These are phyloP conservation scores for Nemania sp. DNA, from an alignment of 2,329 filamentous ascomycete species.

Conservation along the genomic window DNA sequence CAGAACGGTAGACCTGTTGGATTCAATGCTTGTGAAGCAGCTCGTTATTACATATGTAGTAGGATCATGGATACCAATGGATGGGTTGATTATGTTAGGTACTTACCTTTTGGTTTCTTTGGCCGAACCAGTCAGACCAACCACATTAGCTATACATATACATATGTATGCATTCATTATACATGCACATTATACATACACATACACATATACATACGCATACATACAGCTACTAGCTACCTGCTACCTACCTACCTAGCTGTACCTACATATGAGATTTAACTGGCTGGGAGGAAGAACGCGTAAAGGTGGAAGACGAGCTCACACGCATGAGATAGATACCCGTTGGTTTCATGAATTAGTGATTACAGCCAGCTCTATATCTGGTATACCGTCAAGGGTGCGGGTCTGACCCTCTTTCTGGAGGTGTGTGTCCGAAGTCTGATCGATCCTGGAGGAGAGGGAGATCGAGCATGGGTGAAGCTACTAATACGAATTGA, in stretches of 20 bases:
- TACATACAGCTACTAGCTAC: conserved; percentile 4
- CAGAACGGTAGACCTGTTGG: background rate
- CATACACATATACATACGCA: conserved; percentile 1
- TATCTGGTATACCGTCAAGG: conserved; percentile 6
- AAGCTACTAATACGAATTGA: background rate
- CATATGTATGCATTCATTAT: background rate
- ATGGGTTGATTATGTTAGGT: background rate
- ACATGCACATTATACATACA: background rate
- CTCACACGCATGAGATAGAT: background rate
- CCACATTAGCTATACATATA: background rate
- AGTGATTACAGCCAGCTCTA: conserved; percentile 20
- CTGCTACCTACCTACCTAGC: too few relatives aligned
- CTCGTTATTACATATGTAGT: background rate
- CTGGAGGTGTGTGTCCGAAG: too few relatives aligned
- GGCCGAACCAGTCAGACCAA: conserved; percentile 15
- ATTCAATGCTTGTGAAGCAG: background rate
- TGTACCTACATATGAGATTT: background rate
- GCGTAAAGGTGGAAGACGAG: background rate
- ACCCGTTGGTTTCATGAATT: conserved; percentile 16
- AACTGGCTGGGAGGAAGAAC: background rate
- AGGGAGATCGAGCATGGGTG: too few relatives aligned
- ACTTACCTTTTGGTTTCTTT: too few relatives aligned
- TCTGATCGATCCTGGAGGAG: background rate
- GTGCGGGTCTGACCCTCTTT: conserved; percentile 16
- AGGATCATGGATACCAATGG: too few relatives aligned